Evolutionary conservation across 2,329 filamentous ascomycete species (phyloP).

Genomic region (Pezicula neosporulosa): DNA sequence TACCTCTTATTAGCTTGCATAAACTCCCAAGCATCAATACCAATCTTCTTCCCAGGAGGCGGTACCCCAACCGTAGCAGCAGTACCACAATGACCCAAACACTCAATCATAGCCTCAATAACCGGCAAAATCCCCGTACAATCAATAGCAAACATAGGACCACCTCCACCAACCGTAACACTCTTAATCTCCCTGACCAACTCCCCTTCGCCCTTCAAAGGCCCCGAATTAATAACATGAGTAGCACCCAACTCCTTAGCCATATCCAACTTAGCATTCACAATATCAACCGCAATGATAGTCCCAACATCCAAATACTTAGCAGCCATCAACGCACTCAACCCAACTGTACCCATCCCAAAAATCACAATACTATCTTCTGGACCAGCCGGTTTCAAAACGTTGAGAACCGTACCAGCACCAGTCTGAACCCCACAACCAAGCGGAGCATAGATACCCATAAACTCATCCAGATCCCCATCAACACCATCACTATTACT

Average conservation of each 20-base stretch:
- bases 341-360: constrained; percentile 35
- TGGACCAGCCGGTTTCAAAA: constrained; percentile 24
- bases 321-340: constrained; percentile 35
- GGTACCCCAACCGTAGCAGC: constrained; percentile 31
- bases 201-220: constrained; percentile 16
- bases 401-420: constrained; percentile 34
- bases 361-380: constrained; percentile 31
- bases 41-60: constrained; percentile 21
- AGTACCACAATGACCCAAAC: constrained; percentile 27
- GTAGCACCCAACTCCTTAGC: constrained; percentile 42
- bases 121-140: constrained; percentile 27
- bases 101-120: constrained; percentile 27
- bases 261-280: constrained; percentile 36
- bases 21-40: constrained; percentile 23
- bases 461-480: not conserved
- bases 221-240: constrained; percentile 30
- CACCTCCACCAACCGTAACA: constrained; percentile 18
- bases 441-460: constrained; percentile 32
- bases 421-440: constrained; percentile 40
- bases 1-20: constrained; percentile 27
- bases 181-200: constrained; percentile 26
- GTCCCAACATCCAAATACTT: constrained; percentile 23
- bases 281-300: constrained; percentile 43
- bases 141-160: constrained; percentile 27
- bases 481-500: no score